A percentile compares a stretch with the other conserved stretches of the same genome.
phyloP scores from a whole-genome alignment of 441 rosid genomes.

The Corymbia citriodora region DNA sequence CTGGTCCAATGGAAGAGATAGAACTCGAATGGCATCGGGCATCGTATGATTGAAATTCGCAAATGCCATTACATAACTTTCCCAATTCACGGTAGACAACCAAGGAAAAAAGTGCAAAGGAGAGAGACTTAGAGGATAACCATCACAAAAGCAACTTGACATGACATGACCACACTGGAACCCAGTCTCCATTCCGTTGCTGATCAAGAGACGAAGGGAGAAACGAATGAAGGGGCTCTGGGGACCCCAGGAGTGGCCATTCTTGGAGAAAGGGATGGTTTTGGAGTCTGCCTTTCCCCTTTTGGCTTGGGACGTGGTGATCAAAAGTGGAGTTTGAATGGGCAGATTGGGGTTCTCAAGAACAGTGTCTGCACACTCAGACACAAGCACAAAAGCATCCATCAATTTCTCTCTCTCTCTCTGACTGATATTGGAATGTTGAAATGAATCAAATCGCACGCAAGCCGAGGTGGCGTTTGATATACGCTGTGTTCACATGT shows the following conservation, averaged over 20 bases:
- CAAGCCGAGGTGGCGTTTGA: background rate
- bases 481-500: background rate
- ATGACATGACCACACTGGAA: background rate
- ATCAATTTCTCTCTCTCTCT: background rate
- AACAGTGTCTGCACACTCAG: background rate
- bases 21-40: background rate
- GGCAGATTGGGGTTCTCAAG: background rate
- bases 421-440: background rate
- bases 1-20: background rate
- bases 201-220: background rate
- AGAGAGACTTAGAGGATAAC: background rate
- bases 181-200: background rate
- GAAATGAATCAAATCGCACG: background rate
- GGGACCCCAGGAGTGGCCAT: background rate
- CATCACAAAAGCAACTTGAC: background rate
- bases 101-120: background rate
- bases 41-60: background rate
- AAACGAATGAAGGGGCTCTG: background rate
- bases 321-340: background rate
- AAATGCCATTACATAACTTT: background rate
- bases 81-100: background rate
- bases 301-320: background rate
- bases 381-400: background rate
- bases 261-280: background rate
- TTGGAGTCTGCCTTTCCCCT: background rate